Conservation (phyloP, 2,329 filamentous ascomycete species). For the Xylogone sp. region DNA sequence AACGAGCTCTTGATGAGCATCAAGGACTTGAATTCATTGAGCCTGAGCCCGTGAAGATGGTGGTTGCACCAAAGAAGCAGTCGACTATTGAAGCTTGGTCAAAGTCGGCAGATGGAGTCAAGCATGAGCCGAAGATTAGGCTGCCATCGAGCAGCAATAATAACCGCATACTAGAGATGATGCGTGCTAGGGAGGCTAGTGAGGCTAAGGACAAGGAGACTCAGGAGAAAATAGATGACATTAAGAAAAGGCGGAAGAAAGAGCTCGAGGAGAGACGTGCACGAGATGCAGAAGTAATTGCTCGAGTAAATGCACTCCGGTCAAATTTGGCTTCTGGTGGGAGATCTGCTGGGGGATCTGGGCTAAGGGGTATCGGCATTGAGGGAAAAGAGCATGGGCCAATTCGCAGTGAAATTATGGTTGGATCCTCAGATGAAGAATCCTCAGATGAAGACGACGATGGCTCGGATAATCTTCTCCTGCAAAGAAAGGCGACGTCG, state of each 20-base stretch:
- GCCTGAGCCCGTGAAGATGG: conserved; percentile 37
- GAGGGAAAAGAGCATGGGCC: conserved; percentile 75
- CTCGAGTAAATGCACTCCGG: conserved; percentile 60
- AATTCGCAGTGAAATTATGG: conserved; percentile 83
- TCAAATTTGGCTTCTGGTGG: conserved; percentile 63
- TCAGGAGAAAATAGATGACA: conserved; percentile 38
- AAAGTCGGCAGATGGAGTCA: conserved; percentile 40
- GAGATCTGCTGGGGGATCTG: conserved; percentile 75
- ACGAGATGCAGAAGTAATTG: conserved; percentile 68
- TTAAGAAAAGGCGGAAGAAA: conserved; percentile 70
- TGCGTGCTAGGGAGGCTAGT: conserved; percentile 12
- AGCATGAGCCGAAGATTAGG: conserved; percentile 20
- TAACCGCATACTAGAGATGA: conserved; percentile 20
- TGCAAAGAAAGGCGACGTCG: conserved; percentile 38
- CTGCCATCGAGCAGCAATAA: conserved; percentile 16
- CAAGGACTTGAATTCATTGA: conserved; percentile 48
- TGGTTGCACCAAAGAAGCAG: conserved; percentile 46
- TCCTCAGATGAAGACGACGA: conserved; percentile 71
- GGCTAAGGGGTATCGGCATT: conserved; percentile 66
- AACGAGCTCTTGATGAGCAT: conserved; percentile 58
- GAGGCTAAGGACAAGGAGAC: conserved; percentile 1
- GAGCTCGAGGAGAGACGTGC: conserved; percentile 73
- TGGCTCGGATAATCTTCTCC: conserved; percentile 40
- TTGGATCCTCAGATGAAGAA: conserved; percentile 69
- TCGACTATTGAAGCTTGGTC: conserved; percentile 60